Evolutionary conservation across 2,329 filamentous ascomycete species (phyloP), one percentile per base, ranked within the genome.

Genomic region (Beauveria scarabaeidicola): DNA sequence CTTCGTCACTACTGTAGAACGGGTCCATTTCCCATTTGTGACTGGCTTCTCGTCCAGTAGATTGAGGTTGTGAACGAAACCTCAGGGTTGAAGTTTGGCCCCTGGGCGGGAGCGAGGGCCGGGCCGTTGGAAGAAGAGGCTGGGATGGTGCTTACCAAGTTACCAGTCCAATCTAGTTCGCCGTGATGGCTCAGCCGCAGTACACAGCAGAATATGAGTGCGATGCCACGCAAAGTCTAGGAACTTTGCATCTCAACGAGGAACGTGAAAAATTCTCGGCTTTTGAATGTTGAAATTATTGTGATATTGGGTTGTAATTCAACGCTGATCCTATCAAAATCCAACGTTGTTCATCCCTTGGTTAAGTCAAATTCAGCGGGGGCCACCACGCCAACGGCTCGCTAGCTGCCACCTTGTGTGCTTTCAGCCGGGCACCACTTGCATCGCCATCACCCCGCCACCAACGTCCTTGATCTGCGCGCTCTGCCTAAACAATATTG

Each of bases 31-130:
- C 25, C 4, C n/a, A n/a, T 11, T 5, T 1, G n/a, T 21, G 11
- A n/a, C 13, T n/a, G 29, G 13, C 1, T 19, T n/a, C 4, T 2
- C 40, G 13, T 40, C 9, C 21, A n/a, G 29, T 21, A 36, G n/a
- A 36, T 15, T n/a, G n/a, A 23, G 41, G 11, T 29, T 40, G 29
- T 27, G 44, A 6, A 19, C 27, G 21, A 6, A 56, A 11, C 36
- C 23, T 19, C 9, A 3, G 8, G 15, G n/a, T 40, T 40, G 21
- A 36, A 13, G 4, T 25, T 27, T 43, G 40, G 19, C 27, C 40
- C 27, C 48, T 44, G 56, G 46, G 40, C 48, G 48, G 56, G 56
- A 58, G 47, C n/a, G 36, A 58, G 56, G 56, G 56, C 47, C 56
- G 56, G 56, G 48, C 56, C 56, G 56, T 52, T 29, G 46, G n/a